Evolutionary conservation across 495 filamentous ascomycete genomes (phyloP).

Genomic region (Schizothecium vesticola): DNA sequence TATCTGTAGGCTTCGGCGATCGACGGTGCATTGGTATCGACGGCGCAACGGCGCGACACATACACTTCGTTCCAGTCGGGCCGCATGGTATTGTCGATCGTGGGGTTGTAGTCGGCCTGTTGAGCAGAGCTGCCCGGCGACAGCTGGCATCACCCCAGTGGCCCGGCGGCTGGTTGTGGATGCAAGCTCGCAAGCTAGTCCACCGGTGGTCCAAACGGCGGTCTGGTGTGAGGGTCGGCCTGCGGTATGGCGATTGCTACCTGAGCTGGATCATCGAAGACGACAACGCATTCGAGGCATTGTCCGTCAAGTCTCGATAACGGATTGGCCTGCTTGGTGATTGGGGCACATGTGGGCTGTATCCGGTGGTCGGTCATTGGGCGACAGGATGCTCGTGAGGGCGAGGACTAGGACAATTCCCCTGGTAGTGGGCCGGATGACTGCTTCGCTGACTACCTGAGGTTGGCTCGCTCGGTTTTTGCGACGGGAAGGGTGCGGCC

Average conservation of each 20-base stretch:
- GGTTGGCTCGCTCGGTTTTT: not conserved
- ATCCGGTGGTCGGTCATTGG: not conserved
- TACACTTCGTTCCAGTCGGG: not conserved
- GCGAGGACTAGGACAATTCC: not conserved
- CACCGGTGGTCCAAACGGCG: not conserved
- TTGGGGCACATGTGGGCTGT: not conserved
- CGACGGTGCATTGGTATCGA: not conserved
- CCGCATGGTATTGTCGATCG: not conserved
- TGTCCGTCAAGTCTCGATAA: not conserved
- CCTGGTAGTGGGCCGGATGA: not conserved
- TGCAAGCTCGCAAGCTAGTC: not conserved
- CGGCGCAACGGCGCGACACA: not conserved
- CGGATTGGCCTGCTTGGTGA: not conserved
- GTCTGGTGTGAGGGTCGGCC: not conserved
- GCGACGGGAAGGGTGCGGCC: not conserved
- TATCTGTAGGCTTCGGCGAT: not conserved
- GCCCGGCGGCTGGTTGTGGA: not conserved
- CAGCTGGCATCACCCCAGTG: slow-evolving; percentile 7
- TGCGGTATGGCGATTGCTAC: not conserved
- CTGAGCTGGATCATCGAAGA: not conserved
- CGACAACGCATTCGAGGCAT: not conserved
- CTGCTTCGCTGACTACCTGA: not conserved
- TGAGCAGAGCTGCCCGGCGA: not conserved
- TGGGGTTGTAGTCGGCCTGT: not conserved
- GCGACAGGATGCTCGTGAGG: not conserved